Evolutionary conservation across 2,329 filamentous ascomycete species (phyloP), one percentile per base, ranked within the genome.

Genomic region (Diaporthe ilicicola): DNA sequence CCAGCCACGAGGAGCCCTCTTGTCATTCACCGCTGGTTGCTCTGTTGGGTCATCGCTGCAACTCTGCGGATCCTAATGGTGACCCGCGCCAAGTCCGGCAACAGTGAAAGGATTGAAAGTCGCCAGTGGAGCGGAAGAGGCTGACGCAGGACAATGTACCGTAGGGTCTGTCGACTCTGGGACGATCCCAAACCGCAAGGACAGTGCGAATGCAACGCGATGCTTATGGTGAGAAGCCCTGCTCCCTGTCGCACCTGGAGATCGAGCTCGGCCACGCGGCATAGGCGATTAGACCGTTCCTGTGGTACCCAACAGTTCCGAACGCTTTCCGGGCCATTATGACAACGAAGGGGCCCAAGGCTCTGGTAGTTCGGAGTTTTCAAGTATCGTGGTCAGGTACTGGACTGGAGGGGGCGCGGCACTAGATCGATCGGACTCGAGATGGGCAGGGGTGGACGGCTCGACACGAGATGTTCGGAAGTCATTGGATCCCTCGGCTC

Each of bases 21-120:
- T 19, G 51, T 34, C 50, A 70, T 69, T 70, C 70, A 65, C 67
- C 67, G 67, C 53, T 64, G 59, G 22, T 72, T 69, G 51, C 42
- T 54, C 13, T 46, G 44, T 66, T 59, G 53, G 66, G 42, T 68
- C 66, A 64, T 37, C 44, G 59, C 59, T 64, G 70, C 44, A 42
- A 50, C 54, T 29, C 22, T 61, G 70, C 67, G 46, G 50, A 48
- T 67, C 61, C 67, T 69, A 70, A 69, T 32, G 70, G 62, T 65
- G 55, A 61, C 39, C 61, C 67, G 70, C 70, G 70, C 67, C 70
- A 72, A 70, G 69, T 62, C 69, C 70, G 70, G 70, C 61, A 72
- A 70, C 61, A 56, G 42, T 69, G 51, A 59, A 68, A 68, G 66
- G 39, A 46, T 50, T 46, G 46, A 39, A 68, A 59, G 17, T 8